These are phyloP conservation scores for Tremella mesenterica DNA, from an alignment of 768 basidiomycete species.

Conservation along the genomic window DNA sequence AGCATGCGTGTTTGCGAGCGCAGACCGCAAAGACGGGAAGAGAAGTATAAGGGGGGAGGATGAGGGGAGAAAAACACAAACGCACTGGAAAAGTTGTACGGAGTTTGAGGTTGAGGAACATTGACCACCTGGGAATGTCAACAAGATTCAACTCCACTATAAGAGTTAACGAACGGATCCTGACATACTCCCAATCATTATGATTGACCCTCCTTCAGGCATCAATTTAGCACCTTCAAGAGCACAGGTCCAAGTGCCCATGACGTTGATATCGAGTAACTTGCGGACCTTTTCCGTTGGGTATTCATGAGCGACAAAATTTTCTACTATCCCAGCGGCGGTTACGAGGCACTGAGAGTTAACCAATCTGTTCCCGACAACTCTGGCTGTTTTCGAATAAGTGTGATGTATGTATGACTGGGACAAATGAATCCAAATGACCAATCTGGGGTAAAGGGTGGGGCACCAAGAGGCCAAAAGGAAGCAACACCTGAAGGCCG, in stretches of 20 bases:
- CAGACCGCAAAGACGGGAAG: neutral
- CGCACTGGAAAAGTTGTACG: constrained; percentile 80
- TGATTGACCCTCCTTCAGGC: constrained; percentile 71
- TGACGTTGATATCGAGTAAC: constrained; percentile 85
- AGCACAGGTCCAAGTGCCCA: constrained; percentile 87
- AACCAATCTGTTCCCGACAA: too few species aligned
- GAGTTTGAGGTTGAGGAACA: constrained; percentile 84
- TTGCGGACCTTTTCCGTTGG: constrained; percentile 74
- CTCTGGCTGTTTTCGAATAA: too few species aligned
- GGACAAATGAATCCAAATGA: too few species aligned
- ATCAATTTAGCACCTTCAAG: constrained; percentile 87
- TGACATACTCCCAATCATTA: constrained; percentile 84
- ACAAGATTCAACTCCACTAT: too few species aligned
- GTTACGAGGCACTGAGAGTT: constrained; percentile 58
- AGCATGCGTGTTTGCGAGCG: neutral
- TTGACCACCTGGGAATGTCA: constrained; percentile 65
- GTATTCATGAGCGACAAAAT: constrained; percentile 82
- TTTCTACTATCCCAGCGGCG: constrained; percentile 69
- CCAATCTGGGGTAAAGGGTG: too few species aligned
- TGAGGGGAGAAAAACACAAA: neutral
- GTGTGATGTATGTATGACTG: too few species aligned
- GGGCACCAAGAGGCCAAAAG: too few species aligned
- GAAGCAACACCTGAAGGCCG: neutral
- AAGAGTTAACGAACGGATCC: constrained; percentile 56
- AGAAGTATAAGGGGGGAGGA: neutral